Conservation (phyloP, 116 monocot genomes). For the Dioscorea cayenensis region DNA sequence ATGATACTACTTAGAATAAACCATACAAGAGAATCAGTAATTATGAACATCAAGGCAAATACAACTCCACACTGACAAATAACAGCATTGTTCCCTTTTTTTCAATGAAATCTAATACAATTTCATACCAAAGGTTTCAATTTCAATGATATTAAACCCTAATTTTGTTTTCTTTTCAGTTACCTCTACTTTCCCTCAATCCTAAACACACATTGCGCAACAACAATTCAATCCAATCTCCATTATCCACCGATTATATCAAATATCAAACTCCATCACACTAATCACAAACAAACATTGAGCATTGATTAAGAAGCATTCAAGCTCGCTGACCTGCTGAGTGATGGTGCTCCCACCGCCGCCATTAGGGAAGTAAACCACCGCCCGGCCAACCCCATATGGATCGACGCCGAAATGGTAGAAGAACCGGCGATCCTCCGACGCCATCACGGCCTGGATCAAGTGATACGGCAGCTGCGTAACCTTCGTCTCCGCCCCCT, state of each 20-base stretch:
- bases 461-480: constrained; percentile 19
- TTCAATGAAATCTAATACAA: too few species aligned
- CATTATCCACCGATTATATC: background rate
- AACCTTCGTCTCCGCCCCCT: constrained; percentile 19
- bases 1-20: too few species aligned
- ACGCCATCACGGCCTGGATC: constrained; percentile 32
- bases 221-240: too few species aligned
- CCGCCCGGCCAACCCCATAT: constrained; percentile 31
- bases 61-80: too few species aligned
- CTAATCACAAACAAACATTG: background rate
- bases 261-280: background rate
- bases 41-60: too few species aligned
- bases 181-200: too few species aligned
- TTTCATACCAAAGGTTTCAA: too few species aligned
- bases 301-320: background rate
- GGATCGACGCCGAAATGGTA: constrained; percentile 42
- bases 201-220: too few species aligned
- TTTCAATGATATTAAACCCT: too few species aligned
- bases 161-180: too few species aligned
- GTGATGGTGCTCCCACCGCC: constrained; percentile 52
- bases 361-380: constrained; percentile 34
- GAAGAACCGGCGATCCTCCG: constrained; percentile 39
- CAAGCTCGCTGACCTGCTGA: constrained; percentile 16
- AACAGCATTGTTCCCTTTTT: too few species aligned
- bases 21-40: too few species aligned